phyloP scores from a whole-genome alignment of 2,329 filamentous ascomycete genomes.

The Trichophyton rubrum region DNA sequence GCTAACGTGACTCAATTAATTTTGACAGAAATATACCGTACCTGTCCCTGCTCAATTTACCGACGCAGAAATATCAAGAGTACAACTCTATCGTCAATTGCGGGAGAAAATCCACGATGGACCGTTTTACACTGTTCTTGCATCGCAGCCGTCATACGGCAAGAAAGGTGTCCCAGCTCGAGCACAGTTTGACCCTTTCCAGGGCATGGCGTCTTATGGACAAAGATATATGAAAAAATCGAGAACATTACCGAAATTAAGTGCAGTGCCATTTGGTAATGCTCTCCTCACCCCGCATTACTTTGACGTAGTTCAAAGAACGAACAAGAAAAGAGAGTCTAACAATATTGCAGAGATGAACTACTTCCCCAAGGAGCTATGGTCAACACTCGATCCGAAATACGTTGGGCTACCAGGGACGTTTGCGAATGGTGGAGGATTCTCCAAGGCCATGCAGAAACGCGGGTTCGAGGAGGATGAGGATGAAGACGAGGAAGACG shows the following conservation, averaged over 20 bases:
- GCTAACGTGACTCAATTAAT: neutral
- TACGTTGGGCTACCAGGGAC: constrained; percentile 23
- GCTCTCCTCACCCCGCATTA: constrained; percentile 9
- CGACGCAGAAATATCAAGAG: constrained; percentile 35
- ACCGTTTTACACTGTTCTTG: constrained; percentile 46
- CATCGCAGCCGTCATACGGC: constrained; percentile 25
- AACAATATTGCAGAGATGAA: constrained; percentile 35
- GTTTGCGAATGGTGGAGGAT: constrained; percentile 21
- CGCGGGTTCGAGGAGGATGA: constrained; percentile 37
- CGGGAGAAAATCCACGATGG: constrained; percentile 47
- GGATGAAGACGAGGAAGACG: constrained; percentile 17
- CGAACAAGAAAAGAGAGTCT: neutral
- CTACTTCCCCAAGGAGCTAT: constrained; percentile 48
- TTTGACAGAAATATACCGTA: constrained; percentile 27
- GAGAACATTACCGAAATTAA: constrained; percentile 42
- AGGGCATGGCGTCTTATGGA: constrained; percentile 49
- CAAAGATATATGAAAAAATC: constrained; percentile 46
- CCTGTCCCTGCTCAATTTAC: constrained; percentile 24
- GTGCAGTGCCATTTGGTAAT: constrained; percentile 44
- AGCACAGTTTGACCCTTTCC: constrained; percentile 48
- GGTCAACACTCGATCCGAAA: constrained; percentile 40
- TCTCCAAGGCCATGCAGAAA: constrained; percentile 18
- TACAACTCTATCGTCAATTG: constrained; percentile 40
- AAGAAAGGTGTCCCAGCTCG: constrained; percentile 31
- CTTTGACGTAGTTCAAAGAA: no score